A percentile compares a stretch with the other conserved stretches of the same genome.
These are phyloP conservation scores for Circinella minor DNA, from an alignment of 371 early-diverging fungal species.

Conservation along the genomic window DNA sequence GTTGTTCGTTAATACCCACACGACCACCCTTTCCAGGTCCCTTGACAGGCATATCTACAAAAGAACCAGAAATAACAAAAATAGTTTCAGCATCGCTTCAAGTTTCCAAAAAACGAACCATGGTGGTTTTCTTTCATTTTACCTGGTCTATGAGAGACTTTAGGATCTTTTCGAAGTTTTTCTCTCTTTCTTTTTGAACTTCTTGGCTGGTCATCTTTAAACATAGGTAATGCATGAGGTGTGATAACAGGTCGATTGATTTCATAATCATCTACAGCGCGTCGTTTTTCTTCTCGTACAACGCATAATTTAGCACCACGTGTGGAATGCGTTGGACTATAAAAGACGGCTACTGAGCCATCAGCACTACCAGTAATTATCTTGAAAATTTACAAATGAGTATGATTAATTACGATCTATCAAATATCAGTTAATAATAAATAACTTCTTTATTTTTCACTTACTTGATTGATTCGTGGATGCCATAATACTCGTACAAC, in stretches of 20 bases:
- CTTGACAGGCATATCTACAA: slow-evolving; percentile 69
- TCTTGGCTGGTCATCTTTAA: slow-evolving; percentile 72
- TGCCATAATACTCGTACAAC: slow-evolving; percentile 89
- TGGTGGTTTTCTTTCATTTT: background rate
- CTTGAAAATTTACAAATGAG: slow-evolving; percentile 20
- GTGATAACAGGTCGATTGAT: slow-evolving; percentile 79
- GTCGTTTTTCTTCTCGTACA: slow-evolving; percentile 65
- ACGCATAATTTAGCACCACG: slow-evolving; percentile 82
- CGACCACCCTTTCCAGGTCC: slow-evolving; percentile 90
- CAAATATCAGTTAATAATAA: background rate
- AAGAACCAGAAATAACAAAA: background rate
- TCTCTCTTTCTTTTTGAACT: slow-evolving; percentile 77
- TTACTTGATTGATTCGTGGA: slow-evolving; percentile 82
- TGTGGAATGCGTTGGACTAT: slow-evolving; percentile 73
- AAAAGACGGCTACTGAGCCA: slow-evolving; percentile 78
- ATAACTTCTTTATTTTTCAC: background rate
- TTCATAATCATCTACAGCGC: slow-evolving; percentile 72
- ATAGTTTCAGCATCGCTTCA: background rate
- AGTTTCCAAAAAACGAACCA: background rate
- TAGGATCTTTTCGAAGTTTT: slow-evolving; percentile 78
- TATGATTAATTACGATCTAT: background rate
- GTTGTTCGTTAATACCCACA: slow-evolving; percentile 82
- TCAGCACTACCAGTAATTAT: slow-evolving; percentile 79
- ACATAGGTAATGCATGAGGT: slow-evolving; percentile 89
- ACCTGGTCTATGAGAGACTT: slow-evolving; percentile 76